A percentile compares a stretch with the other conserved stretches of the same genome.
Conservation (phyloP, 768 basidiomycete genomes). For the Russula ochroleuca region DNA sequence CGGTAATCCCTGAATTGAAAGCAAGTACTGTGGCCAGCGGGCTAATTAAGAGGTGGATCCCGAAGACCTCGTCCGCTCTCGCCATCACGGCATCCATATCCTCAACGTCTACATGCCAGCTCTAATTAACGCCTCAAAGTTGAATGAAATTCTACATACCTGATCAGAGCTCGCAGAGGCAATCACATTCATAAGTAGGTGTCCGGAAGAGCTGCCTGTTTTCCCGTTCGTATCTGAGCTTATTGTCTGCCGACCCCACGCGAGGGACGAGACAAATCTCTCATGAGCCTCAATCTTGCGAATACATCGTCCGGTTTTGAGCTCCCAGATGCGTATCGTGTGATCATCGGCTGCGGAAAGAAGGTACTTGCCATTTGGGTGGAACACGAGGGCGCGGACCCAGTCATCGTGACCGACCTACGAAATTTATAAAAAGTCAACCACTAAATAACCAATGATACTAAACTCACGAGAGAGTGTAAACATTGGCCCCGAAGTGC, state of each 20-base stretch:
- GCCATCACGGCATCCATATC: slow-evolving; percentile 28
- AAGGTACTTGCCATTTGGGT: slow-evolving; percentile 53
- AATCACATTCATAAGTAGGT: slow-evolving; percentile 25
- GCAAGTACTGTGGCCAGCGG: slow-evolving; percentile 18
- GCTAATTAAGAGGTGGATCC: slow-evolving; percentile 11
- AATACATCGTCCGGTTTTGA: slow-evolving; percentile 48
- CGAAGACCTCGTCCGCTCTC: slow-evolving; percentile 2
- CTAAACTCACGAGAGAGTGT: slow-evolving; percentile 41
- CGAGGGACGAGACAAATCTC: slow-evolving; percentile 25
- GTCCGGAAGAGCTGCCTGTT: slow-evolving; percentile 18
- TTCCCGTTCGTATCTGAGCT: slow-evolving; percentile 22
- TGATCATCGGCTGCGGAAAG: slow-evolving; percentile 58
- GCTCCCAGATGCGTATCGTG: slow-evolving; percentile 56
- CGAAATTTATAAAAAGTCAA: background rate
- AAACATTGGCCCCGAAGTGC: slow-evolving; percentile 46
- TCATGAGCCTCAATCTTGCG: slow-evolving; percentile 29
- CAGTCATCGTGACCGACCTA: slow-evolving; percentile 50
- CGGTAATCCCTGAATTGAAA: slow-evolving; percentile 21
- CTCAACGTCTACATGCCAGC: slow-evolving; percentile 22
- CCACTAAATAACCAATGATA: background rate
- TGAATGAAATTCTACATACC: slow-evolving; percentile 9
- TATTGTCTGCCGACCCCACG: slow-evolving; percentile 27
- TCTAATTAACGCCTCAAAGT: background rate
- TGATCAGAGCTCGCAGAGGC: slow-evolving; percentile 27
- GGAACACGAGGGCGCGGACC: slow-evolving; percentile 55